Evolutionary conservation across 1,284 basidiomycete species (phyloP).

Genomic region (Microbotryum saponariae): DNA sequence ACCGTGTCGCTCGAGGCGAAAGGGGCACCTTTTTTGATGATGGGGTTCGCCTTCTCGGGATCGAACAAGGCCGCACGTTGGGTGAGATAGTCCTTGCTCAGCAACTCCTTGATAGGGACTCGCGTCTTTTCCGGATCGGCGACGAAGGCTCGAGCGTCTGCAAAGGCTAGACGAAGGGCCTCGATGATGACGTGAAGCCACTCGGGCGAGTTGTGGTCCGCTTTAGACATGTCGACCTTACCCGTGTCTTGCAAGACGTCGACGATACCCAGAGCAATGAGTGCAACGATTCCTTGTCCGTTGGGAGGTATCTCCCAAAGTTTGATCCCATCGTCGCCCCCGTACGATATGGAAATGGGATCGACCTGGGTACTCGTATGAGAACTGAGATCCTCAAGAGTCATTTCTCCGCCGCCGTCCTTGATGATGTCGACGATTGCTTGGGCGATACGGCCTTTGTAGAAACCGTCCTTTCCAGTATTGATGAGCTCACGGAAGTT

Average conservation of each 20-base stretch:
- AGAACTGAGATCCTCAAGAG: constrained; percentile 72
- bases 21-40: constrained; percentile 68
- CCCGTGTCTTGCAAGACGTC: constrained; percentile 73
- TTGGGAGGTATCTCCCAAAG: constrained; percentile 72
- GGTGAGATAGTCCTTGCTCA: constrained; percentile 77
- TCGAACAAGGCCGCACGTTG: constrained; percentile 74
- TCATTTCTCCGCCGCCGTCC: constrained; percentile 81
- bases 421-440: constrained; percentile 68
- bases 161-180: constrained; percentile 31
- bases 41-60: constrained; percentile 55
- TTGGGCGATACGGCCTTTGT: constrained; percentile 78
- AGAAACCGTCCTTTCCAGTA: constrained; percentile 82
- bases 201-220: constrained; percentile 78
- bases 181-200: constrained; percentile 59
- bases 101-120: constrained; percentile 65
- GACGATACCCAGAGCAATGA: constrained; percentile 84
- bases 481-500: constrained; percentile 74
- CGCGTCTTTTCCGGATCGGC: constrained; percentile 70
- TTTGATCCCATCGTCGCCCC: constrained; percentile 58
- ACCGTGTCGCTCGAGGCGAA: constrained; percentile 81
- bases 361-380: constrained; percentile 73
- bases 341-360: constrained; percentile 85
- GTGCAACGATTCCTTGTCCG: constrained; percentile 89
- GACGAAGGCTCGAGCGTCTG: constrained; percentile 79
- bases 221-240: constrained; percentile 60